Evolutionary conservation across 192 early-diverging fungal species (phyloP).

Genomic region (Coemansia sp.): DNA sequence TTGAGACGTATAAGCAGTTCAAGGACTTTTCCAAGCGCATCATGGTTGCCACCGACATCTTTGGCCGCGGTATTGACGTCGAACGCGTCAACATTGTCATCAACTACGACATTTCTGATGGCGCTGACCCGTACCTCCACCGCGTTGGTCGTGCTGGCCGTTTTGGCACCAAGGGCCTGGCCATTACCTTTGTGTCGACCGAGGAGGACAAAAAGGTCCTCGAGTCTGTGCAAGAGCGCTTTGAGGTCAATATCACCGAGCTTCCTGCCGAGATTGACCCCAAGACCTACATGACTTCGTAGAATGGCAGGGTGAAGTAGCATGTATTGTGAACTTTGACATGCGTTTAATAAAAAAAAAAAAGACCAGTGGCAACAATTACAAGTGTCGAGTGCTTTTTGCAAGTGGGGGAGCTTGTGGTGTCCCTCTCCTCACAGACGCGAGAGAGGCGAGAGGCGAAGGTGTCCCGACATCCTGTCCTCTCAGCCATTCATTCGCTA

Average conservation of each 20-base stretch:
- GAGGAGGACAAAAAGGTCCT: constrained; percentile 74
- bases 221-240: constrained; percentile 86
- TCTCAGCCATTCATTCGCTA: background rate
- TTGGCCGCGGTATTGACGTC: constrained; percentile 98
- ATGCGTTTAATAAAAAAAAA: no score
- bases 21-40: constrained; percentile 93
- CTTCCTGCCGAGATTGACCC: constrained; percentile 85
- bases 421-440: background rate
- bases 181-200: constrained; percentile 88
- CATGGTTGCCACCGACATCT: constrained; percentile 73
- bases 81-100: constrained; percentile 98
- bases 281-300: constrained; percentile 71
- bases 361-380: no score
- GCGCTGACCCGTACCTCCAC: constrained; percentile 89
- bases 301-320: no score
- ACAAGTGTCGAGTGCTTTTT: no score
- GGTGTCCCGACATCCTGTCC: background rate
- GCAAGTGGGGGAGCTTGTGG: no score
- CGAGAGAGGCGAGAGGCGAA: no score
- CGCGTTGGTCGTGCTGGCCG: constrained; percentile 97
- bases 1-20: constrained; percentile 89
- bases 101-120: constrained; percentile 97
- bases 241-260: constrained; percentile 91
- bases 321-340: no score
- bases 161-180: constrained; percentile 98